Conservation (phyloP, 2,329 filamentous ascomycete genomes). For the Colletotrichum euphorbiae region DNA sequence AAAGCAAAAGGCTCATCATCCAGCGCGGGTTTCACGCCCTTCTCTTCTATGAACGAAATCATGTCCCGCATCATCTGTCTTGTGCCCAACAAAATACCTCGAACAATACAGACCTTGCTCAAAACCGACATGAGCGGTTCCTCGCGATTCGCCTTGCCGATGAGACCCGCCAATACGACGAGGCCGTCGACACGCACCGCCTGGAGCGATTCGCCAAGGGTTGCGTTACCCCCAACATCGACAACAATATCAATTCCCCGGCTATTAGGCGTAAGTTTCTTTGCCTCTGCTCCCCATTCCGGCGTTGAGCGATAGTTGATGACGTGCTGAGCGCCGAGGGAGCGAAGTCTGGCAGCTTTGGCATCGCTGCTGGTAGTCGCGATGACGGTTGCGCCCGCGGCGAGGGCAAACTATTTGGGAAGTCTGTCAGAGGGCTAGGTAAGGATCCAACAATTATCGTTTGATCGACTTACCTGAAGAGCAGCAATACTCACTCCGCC, state of each 20-base stretch:
- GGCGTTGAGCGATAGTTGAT: constrained; percentile 71
- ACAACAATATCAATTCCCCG: constrained; percentile 71
- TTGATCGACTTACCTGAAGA: constrained; percentile 43
- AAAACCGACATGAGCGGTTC: constrained; percentile 44
- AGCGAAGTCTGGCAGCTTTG: constrained; percentile 64
- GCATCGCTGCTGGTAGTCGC: constrained; percentile 68
- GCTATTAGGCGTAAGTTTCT: constrained; percentile 58
- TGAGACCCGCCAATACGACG: constrained; percentile 48
- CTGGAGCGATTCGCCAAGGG: constrained; percentile 66
- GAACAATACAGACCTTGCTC: constrained; percentile 43
- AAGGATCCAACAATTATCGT: neutral
- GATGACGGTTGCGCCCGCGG: constrained; percentile 65
- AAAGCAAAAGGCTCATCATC: constrained; percentile 49
- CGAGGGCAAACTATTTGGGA: constrained; percentile 51
- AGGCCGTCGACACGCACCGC: constrained; percentile 55
- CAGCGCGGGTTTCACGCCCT: constrained; percentile 46
- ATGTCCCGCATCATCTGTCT: constrained; percentile 47
- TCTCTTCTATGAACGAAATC: constrained; percentile 48
- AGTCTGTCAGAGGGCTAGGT: too few species aligned
- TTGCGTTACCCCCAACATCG: constrained; percentile 75
- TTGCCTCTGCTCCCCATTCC: constrained; percentile 68
- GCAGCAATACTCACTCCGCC: constrained; percentile 54
- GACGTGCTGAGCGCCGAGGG: constrained; percentile 67
- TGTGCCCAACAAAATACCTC: constrained; percentile 46
- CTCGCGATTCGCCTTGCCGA: constrained; percentile 46